These are phyloP conservation scores for Medicago arabica DNA, from an alignment of 306 rosid species.

Conservation along the genomic window DNA sequence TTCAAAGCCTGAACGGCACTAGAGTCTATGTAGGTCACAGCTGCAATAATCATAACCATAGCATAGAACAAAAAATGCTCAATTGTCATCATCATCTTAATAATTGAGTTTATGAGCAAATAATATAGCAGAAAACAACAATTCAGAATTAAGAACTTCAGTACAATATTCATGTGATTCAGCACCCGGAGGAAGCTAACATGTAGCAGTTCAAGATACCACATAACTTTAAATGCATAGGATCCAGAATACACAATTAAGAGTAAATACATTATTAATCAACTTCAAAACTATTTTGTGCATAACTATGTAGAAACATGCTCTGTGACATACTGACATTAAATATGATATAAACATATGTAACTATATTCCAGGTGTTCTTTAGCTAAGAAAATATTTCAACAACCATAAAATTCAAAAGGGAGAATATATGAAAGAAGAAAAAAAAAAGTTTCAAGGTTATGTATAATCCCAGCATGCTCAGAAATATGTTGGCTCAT, in stretches of 20 bases:
- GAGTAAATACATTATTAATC: background rate
- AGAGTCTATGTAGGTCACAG: conserved; percentile 95
- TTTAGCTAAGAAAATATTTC: conserved; percentile 8
- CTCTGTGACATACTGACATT: too few relatives aligned
- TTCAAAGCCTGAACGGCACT: conserved; percentile 93
- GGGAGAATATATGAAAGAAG: background rate
- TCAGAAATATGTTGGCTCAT: conserved; percentile 25
- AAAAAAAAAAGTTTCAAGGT: conserved; percentile 4
- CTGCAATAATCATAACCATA: conserved; percentile 56
- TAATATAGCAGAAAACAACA: conserved; percentile 27
- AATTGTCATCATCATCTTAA: conserved; percentile 6
- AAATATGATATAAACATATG: background rate
- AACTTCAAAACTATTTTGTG: background rate
- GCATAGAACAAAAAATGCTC: conserved; percentile 23
- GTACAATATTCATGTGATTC: conserved; percentile 18
- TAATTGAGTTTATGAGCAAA: conserved; percentile 25
- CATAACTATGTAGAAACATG: too few relatives aligned
- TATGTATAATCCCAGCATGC: conserved; percentile 9
- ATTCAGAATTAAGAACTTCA: conserved; percentile 26
- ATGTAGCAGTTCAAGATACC: background rate
- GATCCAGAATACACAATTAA: background rate
- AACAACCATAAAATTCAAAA: conserved; percentile 25
- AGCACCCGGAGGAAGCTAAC: background rate
- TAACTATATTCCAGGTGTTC: background rate
- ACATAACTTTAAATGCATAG: conserved; percentile 13